Percentiles rank a stretch among this genome's conserved stretches.
Evolutionary conservation across 768 basidiomycete species (phyloP).

Genomic region (Hypholoma fasciculare): DNA sequence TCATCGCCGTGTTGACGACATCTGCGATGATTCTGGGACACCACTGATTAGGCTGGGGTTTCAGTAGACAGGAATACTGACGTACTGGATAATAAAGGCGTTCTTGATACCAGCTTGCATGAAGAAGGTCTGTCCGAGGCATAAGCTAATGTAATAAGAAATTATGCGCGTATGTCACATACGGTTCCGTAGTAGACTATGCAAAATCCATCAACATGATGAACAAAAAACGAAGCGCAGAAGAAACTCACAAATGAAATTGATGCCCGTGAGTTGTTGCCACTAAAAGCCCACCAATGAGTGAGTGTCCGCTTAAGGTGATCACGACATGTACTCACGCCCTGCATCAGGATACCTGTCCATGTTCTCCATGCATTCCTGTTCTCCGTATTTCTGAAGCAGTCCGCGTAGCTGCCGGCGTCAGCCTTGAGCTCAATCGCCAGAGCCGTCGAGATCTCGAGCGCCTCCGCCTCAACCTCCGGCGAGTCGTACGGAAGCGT

Average conservation of each 20-base stretch:
- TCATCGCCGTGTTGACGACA: constrained; percentile 77
- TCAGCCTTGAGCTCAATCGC: constrained; percentile 60
- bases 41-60: neutral
- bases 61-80: neutral
- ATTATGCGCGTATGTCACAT: neutral
- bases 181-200: constrained; percentile 23
- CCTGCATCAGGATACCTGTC: constrained; percentile 63
- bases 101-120: constrained; percentile 51
- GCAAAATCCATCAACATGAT: neutral
- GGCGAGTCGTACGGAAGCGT: constrained; percentile 46
- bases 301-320: no score
- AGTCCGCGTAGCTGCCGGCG: constrained; percentile 58
- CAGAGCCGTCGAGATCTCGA: constrained; percentile 50
- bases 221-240: neutral
- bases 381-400: constrained; percentile 58
- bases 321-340: neutral
- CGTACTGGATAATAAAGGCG: constrained; percentile 51
- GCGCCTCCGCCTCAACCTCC: constrained; percentile 54
- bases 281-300: constrained; percentile 2
- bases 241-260: constrained; percentile 36
- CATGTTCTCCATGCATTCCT: constrained; percentile 64
- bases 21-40: constrained; percentile 39
- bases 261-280: constrained; percentile 82
- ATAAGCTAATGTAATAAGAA: neutral
- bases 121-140: constrained; percentile 47